Evolutionary conservation across 352 stramenopile genomes (phyloP), one percentile per base, ranked within the genome.

Genomic region (Phytophthora melonis): DNA sequence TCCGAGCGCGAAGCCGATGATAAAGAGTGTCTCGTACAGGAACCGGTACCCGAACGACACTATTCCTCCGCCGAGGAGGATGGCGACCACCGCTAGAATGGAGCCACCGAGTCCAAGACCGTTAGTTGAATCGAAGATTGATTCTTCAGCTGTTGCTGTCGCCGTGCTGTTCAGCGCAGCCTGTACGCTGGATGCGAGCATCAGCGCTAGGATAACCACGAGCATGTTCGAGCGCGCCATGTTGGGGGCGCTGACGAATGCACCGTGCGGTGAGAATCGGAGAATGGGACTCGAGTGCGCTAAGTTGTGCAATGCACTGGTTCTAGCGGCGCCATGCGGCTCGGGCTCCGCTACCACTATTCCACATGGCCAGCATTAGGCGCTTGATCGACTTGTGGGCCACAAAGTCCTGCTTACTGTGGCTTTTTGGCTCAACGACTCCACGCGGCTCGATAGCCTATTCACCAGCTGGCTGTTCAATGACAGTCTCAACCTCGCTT

Each of bases 11-110:
- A 82, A 86, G 3, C 73, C 73, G 43, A 69, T 73, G 5, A 58
- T 45, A 49, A 86, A 83, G 8, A 82, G 54, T 9, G 75, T 71
- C 55, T 76, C 71, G 21, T 71, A 76, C 68, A 83, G 54, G 64
- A 80, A 79, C 19, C 77, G 68, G 56, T 80, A 78, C 13, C 77
- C 75, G 54, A 80, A 75, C 4, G 69, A 58, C 11, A 78, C 23
- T 18, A 83, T 65, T 14, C 71, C 55, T 10, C 63, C 66, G 32
- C 81, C 81, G 14, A 78, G 61, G 3, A 83, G 50, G 34, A 83
- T 60, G 2, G 76, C 61, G 11, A 87, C 58, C 27, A 83, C 64
- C 19, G 74, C 64, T 36, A 83, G 47, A 18, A 86, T 78, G 39
- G 49, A 70, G 0, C 58, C 67, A 4, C 66, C 74, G 21, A 82